A percentile compares a stretch with the other conserved stretches of the same genome.
These are phyloP conservation scores for Termitomyces sp. DNA, from an alignment of 768 basidiomycete genomes.

Conservation along the genomic window DNA sequence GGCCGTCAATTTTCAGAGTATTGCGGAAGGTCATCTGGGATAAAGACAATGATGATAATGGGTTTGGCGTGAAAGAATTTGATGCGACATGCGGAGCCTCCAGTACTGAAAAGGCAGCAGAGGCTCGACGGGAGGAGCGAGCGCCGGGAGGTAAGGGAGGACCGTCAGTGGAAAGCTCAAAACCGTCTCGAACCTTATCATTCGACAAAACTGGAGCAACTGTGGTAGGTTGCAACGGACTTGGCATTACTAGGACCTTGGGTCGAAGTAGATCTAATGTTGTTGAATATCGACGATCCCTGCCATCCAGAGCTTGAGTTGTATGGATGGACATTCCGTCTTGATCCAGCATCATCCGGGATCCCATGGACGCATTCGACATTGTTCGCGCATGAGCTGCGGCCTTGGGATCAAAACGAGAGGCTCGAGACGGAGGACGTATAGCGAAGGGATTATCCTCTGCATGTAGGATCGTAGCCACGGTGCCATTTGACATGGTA, in stretches of 20 bases:
- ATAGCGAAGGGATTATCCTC: conserved; percentile 70
- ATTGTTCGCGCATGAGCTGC: conserved; percentile 54
- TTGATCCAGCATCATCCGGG: conserved; percentile 59
- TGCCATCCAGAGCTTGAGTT: conserved; percentile 32
- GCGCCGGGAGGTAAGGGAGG: conserved; percentile 79
- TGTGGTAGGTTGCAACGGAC: conserved; percentile 63
- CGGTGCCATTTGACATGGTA: conserved; percentile 43
- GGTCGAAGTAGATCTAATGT: conserved; percentile 81
- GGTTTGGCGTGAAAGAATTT: conserved; percentile 77
- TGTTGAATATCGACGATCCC: conserved; percentile 65
- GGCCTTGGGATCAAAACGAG: conserved; percentile 81
- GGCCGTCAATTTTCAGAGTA: conserved; percentile 68
- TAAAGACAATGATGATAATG: conserved; percentile 66
- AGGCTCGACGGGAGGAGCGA: conserved; percentile 51
- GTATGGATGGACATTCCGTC: conserved; percentile 46
- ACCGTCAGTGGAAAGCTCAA: conserved; percentile 65
- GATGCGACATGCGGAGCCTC: conserved; percentile 46
- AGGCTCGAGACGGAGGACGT: conserved; percentile 62
- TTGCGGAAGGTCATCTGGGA: conserved; percentile 88
- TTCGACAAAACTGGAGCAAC: conserved; percentile 32
- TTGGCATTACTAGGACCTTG: conserved; percentile 94
- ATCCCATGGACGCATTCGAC: conserved; percentile 67
- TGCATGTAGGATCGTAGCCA: conserved; percentile 38
- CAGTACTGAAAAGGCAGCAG: conserved; percentile 33
- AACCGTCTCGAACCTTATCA: conserved; percentile 49